A percentile compares a stretch with the other conserved stretches of the same genome.
phyloP scores from a whole-genome alignment of 2,329 filamentous ascomycete species.

The Epichloe scottii region DNA sequence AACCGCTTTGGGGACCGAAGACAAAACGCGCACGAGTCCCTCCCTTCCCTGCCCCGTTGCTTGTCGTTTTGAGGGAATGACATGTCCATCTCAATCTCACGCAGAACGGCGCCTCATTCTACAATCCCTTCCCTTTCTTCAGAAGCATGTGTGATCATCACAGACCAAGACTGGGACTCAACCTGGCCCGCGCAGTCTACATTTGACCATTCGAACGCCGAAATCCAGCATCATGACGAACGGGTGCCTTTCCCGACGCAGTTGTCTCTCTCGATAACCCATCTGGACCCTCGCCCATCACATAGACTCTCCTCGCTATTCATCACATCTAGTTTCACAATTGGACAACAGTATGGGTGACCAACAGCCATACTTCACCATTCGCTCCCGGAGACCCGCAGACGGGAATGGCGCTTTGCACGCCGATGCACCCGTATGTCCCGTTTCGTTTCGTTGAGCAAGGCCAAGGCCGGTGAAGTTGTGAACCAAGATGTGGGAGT shows the following conservation, averaged over 20 bases:
- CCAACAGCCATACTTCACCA: constrained; percentile 38
- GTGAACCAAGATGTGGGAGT: not conserved
- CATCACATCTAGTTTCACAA: not conserved
- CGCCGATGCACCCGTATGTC: constrained; percentile 36
- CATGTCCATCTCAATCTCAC: no score
- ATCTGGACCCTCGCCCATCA: not conserved
- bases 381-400: constrained; percentile 35
- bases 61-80: no score
- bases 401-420: constrained; percentile 34
- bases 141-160: not conserved
- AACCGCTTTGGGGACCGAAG: constrained; percentile 13
- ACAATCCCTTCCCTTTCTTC: not conserved
- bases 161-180: not conserved
- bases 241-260: not conserved
- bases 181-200: not conserved
- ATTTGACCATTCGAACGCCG: not conserved
- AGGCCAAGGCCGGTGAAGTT: not conserved
- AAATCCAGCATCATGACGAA: constrained; percentile 1
- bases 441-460: not conserved
- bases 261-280: not conserved
- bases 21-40: not conserved
- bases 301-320: not conserved
- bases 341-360: constrained; percentile 23
- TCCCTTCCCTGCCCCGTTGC: no score
- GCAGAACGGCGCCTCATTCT: not conserved